phyloP scores from a whole-genome alignment of 768 basidiomycete genomes.

The Cyclocybe cylindracea region DNA sequence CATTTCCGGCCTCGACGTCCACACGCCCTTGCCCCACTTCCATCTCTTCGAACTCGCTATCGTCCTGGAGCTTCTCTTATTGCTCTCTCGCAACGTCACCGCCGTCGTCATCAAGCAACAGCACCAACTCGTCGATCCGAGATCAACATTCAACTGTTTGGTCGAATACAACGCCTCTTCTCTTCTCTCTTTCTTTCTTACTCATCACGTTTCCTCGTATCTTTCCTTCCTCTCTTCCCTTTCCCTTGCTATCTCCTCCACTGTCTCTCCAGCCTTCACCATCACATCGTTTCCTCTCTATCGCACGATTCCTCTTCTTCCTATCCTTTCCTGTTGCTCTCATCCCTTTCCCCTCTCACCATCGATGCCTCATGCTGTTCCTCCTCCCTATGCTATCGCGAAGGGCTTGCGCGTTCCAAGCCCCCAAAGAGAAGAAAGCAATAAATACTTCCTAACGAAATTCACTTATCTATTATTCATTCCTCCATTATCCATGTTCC shows the following conservation, averaged over 20 bases:
- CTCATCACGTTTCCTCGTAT: neutral
- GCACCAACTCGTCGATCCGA: too few species aligned
- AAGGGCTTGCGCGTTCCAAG: conserved; percentile 42
- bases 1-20: too few species aligned
- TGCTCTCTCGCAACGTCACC: too few species aligned
- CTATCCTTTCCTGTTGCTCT: too few species aligned
- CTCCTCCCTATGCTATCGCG: conserved; percentile 26
- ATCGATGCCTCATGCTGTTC: conserved; percentile 11
- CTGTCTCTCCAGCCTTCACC: conserved; percentile 2
- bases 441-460: conserved; percentile 1
- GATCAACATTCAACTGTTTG: conserved; percentile 16
- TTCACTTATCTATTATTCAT: neutral
- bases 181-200: neutral
- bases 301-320: conserved; percentile 15
- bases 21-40: too few species aligned
- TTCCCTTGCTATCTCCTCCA: neutral
- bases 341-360: conserved; percentile 7
- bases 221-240: conserved; percentile 3
- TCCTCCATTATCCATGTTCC: conserved; percentile 7
- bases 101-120: neutral
- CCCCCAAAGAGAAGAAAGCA: conserved; percentile 28
- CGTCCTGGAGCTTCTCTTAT: too few species aligned
- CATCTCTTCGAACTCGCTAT: too few species aligned
- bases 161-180: conserved; percentile 2
- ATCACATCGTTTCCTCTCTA: conserved; percentile 9